phyloP scores from a whole-genome alignment of 208 protist species.

The Porcisia deanei region DNA sequence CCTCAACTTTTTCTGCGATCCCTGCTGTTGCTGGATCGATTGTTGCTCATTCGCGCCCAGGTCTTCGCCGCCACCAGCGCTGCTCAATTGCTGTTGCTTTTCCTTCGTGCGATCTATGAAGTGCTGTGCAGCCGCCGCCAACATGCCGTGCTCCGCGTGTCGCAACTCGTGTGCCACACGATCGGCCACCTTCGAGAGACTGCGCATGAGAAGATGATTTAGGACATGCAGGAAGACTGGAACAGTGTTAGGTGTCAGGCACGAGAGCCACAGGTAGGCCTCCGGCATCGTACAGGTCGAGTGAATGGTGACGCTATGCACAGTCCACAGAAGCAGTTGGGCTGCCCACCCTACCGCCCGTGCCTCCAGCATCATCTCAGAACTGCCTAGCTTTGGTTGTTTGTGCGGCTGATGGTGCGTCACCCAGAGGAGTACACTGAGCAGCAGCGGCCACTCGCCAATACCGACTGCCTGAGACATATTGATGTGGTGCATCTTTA shows the following conservation, averaged over 20 bases:
- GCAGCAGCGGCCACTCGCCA: conserved; percentile 83
- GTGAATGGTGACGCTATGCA: conserved; percentile 81
- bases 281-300: conserved; percentile 75
- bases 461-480: conserved; percentile 50
- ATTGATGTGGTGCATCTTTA: conserved; percentile 87
- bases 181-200: conserved; percentile 84
- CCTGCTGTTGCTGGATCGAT: neutral
- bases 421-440: conserved; percentile 83
- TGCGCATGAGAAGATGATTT: conserved; percentile 81
- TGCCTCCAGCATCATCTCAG: conserved; percentile 5
- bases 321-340: conserved; percentile 78
- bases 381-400: neutral
- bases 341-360: conserved; percentile 74
- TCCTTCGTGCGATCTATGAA: conserved; percentile 46
- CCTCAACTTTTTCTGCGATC: neutral
- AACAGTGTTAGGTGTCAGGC: conserved; percentile 56
- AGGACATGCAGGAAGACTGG: conserved; percentile 85
- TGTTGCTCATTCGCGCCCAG: neutral
- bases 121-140: conserved; percentile 54
- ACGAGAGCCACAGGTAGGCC: conserved; percentile 64
- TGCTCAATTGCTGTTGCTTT: conserved; percentile 23
- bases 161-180: conserved; percentile 74
- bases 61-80: neutral
- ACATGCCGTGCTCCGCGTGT: conserved; percentile 51
- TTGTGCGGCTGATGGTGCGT: conserved; percentile 30